A percentile compares a stretch with the other conserved stretches of the same genome.
Evolutionary conservation across 257 asterid species (phyloP).

Genomic region (Fraxinus anomala): DNA sequence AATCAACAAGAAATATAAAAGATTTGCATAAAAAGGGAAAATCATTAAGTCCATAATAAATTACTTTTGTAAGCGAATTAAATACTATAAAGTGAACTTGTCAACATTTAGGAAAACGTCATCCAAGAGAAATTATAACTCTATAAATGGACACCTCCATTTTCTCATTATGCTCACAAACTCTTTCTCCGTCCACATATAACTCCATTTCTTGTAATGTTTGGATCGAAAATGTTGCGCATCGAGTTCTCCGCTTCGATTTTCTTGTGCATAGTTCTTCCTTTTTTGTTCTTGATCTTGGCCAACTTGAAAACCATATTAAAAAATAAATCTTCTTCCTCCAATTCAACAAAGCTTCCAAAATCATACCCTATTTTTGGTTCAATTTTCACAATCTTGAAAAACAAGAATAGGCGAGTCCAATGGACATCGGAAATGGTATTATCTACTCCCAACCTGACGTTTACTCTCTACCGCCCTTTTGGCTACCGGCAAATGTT

Average conservation of each 20-base stretch:
- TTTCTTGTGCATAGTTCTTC: conserved; percentile 29
- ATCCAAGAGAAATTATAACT: background rate
- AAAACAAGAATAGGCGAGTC: conserved; percentile 42
- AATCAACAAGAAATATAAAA: background rate
- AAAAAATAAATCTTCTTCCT: background rate
- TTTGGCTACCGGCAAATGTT: conserved; percentile 41
- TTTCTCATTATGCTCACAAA: background rate
- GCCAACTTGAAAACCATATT: background rate
- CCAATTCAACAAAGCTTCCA: conserved; percentile 34
- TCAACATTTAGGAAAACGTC: background rate
- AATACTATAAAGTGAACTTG: background rate
- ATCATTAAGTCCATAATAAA: background rate
- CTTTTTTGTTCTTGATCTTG: conserved; percentile 39
- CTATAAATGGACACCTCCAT: background rate
- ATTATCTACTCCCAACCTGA: conserved; percentile 39
- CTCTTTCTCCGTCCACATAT: background rate
- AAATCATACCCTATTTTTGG: conserved; percentile 59
- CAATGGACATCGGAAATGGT: conserved; percentile 60
- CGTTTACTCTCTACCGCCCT: conserved; percentile 67
- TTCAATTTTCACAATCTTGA: conserved; percentile 37
- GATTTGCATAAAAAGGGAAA: background rate
- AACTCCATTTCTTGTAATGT: background rate
- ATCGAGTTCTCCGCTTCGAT: conserved; percentile 25
- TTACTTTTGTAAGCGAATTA: background rate
- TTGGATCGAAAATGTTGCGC: conserved; percentile 18